Conservation (phyloP, 805 yeast genomes). For the Nakazawaea sp. region DNA sequence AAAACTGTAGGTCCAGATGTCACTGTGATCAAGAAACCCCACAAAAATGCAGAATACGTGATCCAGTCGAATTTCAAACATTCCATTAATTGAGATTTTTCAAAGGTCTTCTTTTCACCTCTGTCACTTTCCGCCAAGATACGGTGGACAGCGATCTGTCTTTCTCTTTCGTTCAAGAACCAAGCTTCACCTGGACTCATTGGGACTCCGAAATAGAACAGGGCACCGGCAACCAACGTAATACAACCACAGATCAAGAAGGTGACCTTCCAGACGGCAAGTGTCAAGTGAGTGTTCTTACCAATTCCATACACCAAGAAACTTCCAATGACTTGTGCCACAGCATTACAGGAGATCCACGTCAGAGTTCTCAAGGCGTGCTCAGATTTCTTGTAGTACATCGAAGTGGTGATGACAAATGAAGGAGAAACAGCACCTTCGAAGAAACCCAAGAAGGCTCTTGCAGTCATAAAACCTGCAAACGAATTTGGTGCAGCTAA, state of each 20-base stretch:
- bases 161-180: slow-evolving; percentile 30
- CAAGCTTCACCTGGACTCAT: slow-evolving; percentile 28
- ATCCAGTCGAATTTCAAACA: slow-evolving; percentile 19
- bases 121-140: slow-evolving; percentile 17
- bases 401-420: slow-evolving; percentile 39
- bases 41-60: slow-evolving; percentile 12
- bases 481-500: slow-evolving; percentile 38
- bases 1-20: slow-evolving; percentile 19
- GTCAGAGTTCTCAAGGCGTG: slow-evolving; percentile 47
- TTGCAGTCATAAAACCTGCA: slow-evolving; percentile 36
- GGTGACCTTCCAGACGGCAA: slow-evolving; percentile 45
- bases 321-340: slow-evolving; percentile 35
- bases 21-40: slow-evolving; percentile 15
- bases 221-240: slow-evolving; percentile 22
- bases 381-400: slow-evolving; percentile 37
- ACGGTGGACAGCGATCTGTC: slow-evolving; percentile 25
- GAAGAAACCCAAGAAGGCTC: slow-evolving; percentile 46
- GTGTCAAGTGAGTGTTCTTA: slow-evolving; percentile 17
- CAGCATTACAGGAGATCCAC: slow-evolving; percentile 42
- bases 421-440: slow-evolving; percentile 38
- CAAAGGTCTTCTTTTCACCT: slow-evolving; percentile 21
- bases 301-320: slow-evolving; percentile 30
- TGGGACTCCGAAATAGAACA: slow-evolving; percentile 17
- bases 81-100: slow-evolving; percentile 20
- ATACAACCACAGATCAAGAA: slow-evolving; percentile 52